Evolutionary conservation across 2,329 filamentous ascomycete genomes (phyloP).

Genomic region (Fusarium nodosum): DNA sequence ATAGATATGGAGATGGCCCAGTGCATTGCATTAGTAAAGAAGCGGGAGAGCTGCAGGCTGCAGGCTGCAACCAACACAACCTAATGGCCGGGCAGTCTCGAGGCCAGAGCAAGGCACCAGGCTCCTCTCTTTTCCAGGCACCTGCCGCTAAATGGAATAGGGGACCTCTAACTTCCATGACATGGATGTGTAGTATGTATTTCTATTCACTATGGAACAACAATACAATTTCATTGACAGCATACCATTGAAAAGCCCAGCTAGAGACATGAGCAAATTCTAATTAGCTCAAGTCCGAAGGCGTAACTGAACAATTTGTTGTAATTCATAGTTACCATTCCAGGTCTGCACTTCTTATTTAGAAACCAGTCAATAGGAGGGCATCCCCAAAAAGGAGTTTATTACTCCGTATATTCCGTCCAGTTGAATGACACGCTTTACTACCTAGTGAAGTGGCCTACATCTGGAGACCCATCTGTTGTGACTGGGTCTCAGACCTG

Average conservation of each 20-base stretch:
- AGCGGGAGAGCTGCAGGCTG: conserved; percentile 42
- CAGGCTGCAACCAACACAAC: background rate
- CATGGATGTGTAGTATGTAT: background rate
- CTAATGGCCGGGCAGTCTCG: conserved; percentile 3
- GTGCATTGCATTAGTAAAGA: conserved; percentile 7
- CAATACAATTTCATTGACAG: background rate
- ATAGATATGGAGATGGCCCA: background rate
- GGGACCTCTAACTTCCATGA: background rate
- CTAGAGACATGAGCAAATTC: background rate
- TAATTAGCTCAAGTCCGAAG: background rate
- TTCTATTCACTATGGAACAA: no score
- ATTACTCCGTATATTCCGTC: background rate
- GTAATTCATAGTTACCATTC: conserved; percentile 1
- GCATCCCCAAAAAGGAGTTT: conserved; percentile 1
- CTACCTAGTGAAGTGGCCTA: conserved; percentile 10
- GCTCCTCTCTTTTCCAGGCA: conserved; percentile 34
- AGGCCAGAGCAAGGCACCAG: conserved; percentile 19
- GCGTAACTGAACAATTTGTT: background rate
- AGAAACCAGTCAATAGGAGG: background rate
- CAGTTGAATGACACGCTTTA: conserved; percentile 3
- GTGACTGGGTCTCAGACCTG: conserved; percentile 2
- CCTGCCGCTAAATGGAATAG: conserved; percentile 18
- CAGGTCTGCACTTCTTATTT: background rate
- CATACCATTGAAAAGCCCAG: conserved; percentile 16
- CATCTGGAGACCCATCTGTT: conserved; percentile 19